Evolutionary conservation across 768 basidiomycete species (phyloP).

Genomic region (Naganishia friedmannii): DNA sequence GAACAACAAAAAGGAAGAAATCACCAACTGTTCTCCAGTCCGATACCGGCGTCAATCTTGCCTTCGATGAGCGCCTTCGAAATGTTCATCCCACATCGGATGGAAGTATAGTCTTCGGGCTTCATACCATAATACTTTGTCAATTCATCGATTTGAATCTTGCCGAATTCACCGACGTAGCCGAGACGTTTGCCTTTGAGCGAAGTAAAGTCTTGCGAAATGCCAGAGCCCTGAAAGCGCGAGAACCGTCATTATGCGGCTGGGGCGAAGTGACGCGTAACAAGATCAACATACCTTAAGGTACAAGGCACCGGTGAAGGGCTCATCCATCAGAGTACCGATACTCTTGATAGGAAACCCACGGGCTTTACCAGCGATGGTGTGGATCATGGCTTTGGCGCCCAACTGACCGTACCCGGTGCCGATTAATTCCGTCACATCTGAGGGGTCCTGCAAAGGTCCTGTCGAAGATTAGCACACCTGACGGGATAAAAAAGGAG

Average conservation of each 20-base stretch:
- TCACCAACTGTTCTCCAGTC: conserved; percentile 36
- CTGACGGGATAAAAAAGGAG: neutral
- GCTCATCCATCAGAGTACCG: conserved; percentile 41
- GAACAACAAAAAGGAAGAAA: neutral
- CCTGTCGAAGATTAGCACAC: neutral
- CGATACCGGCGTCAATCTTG: conserved; percentile 39
- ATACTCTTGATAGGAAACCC: conserved; percentile 35
- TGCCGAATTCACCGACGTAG: conserved; percentile 40
- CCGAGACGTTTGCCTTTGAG: conserved; percentile 40
- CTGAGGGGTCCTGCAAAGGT: conserved; percentile 34
- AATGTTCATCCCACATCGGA: conserved; percentile 42
- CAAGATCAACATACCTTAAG: conserved; percentile 31
- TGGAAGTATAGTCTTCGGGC: conserved; percentile 36
- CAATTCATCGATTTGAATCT: conserved; percentile 38
- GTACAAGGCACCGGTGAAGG: conserved; percentile 42
- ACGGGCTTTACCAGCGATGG: conserved; percentile 36
- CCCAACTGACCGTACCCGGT: conserved; percentile 35
- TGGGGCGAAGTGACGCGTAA: neutral
- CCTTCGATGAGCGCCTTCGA: conserved; percentile 37
- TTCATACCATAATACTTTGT: conserved; percentile 34
- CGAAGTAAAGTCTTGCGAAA: conserved; percentile 34
- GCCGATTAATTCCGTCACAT: conserved; percentile 35
- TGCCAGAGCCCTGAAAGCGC: conserved; percentile 25
- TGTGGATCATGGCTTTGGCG: conserved; percentile 42
- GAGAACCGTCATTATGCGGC: neutral